phyloP scores from a whole-genome alignment of 2,329 filamentous ascomycete genomes.

The Pochonia chlamydosporia region DNA sequence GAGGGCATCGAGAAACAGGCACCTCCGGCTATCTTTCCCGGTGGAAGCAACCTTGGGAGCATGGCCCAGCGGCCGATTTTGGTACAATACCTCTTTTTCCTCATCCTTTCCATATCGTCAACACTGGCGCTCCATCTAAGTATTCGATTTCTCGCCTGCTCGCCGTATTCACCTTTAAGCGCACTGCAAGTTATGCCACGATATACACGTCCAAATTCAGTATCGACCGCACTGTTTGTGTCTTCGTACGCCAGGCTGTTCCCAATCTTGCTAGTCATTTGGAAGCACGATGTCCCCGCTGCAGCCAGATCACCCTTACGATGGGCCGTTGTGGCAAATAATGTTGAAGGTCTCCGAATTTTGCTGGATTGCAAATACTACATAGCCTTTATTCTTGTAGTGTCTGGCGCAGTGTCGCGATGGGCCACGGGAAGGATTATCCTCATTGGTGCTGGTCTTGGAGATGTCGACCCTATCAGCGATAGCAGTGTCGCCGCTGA shows the following conservation, averaged over 20 bases:
- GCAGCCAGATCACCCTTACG: conserved; percentile 64
- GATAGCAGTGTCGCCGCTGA: conserved; percentile 51
- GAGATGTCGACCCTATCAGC: conserved; percentile 50
- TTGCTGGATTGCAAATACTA: conserved; percentile 85
- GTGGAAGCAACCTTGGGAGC: conserved; percentile 47
- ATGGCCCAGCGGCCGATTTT: conserved; percentile 65
- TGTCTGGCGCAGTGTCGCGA: conserved; percentile 68
- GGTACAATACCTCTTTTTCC: conserved; percentile 76
- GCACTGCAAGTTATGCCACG: conserved; percentile 50
- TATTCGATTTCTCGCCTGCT: conserved; percentile 74
- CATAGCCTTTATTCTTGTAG: conserved; percentile 67
- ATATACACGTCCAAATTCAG: conserved; percentile 71
- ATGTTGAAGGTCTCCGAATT: conserved; percentile 93
- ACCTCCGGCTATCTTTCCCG: conserved; percentile 34
- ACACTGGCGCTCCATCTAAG: conserved; percentile 84
- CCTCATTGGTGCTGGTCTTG: conserved; percentile 63
- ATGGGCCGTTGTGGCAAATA: conserved; percentile 90
- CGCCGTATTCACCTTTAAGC: conserved; percentile 51
- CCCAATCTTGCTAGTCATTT: conserved; percentile 92
- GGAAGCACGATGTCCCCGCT: conserved; percentile 85
- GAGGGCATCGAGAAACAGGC: conserved; percentile 89
- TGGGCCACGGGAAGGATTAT: conserved; percentile 71
- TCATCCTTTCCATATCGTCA: conserved; percentile 74
- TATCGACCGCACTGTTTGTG: conserved; percentile 74
- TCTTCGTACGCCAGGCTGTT: conserved; percentile 87